A percentile compares a stretch with the other conserved stretches of the same genome.
Conservation (phyloP, 768 basidiomycete genomes). For the Kwoniella shandongensis region DNA sequence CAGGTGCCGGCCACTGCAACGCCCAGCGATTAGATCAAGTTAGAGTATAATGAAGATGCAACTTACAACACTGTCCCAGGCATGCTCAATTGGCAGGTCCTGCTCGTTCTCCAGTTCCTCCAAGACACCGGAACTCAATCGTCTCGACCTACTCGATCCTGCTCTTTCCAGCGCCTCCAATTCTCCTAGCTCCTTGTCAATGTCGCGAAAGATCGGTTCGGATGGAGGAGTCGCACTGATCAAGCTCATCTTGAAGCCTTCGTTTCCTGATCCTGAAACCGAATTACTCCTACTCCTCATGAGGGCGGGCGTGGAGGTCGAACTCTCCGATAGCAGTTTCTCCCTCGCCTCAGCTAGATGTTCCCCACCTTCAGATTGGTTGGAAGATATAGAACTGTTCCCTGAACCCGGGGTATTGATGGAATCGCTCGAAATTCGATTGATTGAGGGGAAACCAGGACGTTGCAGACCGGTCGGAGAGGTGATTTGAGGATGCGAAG, state of each 20-base stretch:
- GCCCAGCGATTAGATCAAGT: constrained; percentile 1
- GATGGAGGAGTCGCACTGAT: constrained; percentile 39
- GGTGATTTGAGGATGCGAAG: background rate
- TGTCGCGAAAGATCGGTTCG: constrained; percentile 7
- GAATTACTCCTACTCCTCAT: constrained; percentile 8
- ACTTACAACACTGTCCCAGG: constrained; percentile 49
- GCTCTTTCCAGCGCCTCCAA: constrained; percentile 10
- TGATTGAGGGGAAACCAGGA: constrained; percentile 19
- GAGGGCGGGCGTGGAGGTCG: constrained; percentile 10
- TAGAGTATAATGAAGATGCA: background rate
- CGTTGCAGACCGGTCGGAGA: constrained; percentile 17
- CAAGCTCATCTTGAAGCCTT: constrained; percentile 21
- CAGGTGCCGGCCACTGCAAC: constrained; percentile 42
- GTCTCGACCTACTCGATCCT: constrained; percentile 13
- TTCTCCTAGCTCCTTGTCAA: background rate
- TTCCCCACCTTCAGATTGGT: constrained; percentile 32
- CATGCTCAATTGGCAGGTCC: constrained; percentile 24
- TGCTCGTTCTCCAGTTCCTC: constrained; percentile 6
- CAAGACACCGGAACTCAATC: constrained; percentile 12
- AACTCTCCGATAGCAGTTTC: constrained; percentile 17
- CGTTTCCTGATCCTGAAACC: constrained; percentile 3
- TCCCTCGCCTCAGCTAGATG: constrained; percentile 40
- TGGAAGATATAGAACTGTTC: constrained; percentile 13
- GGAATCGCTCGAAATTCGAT: constrained; percentile 31
- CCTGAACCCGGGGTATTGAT: constrained; percentile 22